These are phyloP conservation scores for Williopsis jadinii DNA, from an alignment of 1,139 yeast genomes.

Conservation along the genomic window DNA sequence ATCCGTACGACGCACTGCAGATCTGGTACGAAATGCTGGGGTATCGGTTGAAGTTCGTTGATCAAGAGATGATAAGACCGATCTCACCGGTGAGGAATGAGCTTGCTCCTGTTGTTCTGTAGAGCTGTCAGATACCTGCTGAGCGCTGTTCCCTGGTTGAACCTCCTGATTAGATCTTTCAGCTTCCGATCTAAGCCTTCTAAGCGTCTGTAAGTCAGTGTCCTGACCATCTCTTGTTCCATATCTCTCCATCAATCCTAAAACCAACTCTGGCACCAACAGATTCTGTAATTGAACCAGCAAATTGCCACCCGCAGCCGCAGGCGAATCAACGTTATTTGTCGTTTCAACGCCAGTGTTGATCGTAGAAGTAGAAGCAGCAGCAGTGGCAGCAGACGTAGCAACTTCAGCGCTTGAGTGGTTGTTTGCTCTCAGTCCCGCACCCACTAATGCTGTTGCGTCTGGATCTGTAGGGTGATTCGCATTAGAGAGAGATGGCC, in stretches of 20 bases:
- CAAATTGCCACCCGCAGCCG: too few relatives aligned
- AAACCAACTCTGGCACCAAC: not conserved
- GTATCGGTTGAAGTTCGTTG: too few relatives aligned
- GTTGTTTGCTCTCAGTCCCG: not conserved
- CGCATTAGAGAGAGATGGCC: not conserved
- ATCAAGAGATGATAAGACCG: too few relatives aligned
- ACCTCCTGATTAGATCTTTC: too few relatives aligned
- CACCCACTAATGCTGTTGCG: not conserved
- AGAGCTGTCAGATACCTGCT: too few relatives aligned
- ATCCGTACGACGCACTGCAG: too few relatives aligned
- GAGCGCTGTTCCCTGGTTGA: too few relatives aligned
- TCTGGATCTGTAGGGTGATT: not conserved
- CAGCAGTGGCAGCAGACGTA: not conserved
- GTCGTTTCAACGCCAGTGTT: not conserved
- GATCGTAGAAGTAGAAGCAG: not conserved
- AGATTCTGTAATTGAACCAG: not conserved
- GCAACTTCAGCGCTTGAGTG: not conserved
- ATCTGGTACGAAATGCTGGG: too few relatives aligned
- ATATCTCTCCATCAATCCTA: not conserved
- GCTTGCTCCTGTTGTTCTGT: too few relatives aligned
- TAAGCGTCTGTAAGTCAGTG: not conserved
- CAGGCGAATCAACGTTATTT: not conserved
- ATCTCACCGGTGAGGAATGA: too few relatives aligned
- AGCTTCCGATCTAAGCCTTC: not conserved
- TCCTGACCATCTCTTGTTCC: not conserved